phyloP scores from a whole-genome alignment of 2,329 filamentous ascomycete species.

The Gaeumannomyces tritici region DNA sequence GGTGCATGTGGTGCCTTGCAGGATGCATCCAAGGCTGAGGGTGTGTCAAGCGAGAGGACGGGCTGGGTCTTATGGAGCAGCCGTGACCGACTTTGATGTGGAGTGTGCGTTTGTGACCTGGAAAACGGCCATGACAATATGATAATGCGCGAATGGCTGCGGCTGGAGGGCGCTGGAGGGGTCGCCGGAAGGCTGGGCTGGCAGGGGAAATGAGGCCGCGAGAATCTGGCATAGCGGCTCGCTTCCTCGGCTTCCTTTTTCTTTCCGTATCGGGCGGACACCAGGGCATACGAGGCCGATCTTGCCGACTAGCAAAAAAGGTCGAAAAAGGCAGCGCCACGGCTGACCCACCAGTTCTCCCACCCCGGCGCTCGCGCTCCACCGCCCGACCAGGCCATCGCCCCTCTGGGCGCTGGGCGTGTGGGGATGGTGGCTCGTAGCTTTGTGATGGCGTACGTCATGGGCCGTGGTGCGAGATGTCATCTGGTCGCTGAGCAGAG shows the following conservation, averaged over 20 bases:
- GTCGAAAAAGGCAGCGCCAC: background rate
- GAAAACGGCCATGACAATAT: background rate
- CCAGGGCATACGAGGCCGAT: background rate
- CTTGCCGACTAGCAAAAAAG: background rate
- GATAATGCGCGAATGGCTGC: too few species aligned
- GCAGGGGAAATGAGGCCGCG: background rate
- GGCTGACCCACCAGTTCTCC: background rate
- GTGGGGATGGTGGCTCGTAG: background rate
- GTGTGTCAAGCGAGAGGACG: background rate
- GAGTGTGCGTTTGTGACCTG: background rate
- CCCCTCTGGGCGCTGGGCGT: background rate
- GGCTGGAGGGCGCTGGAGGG: too few species aligned
- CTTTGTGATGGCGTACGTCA: background rate
- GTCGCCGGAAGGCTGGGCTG: background rate
- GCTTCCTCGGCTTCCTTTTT: background rate
- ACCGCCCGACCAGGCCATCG: background rate
- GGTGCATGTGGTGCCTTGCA: background rate
- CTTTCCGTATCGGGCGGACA: background rate
- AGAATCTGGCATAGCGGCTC: background rate
- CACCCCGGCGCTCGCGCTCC: too few species aligned
- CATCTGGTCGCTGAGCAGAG: background rate
- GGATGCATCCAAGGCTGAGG: background rate
- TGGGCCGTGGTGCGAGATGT: background rate
- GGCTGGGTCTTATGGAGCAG: background rate
- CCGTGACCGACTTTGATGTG: background rate